Evolutionary conservation across 2,329 filamentous ascomycete species (phyloP).

Genomic region (Aspergillus melleus): DNA sequence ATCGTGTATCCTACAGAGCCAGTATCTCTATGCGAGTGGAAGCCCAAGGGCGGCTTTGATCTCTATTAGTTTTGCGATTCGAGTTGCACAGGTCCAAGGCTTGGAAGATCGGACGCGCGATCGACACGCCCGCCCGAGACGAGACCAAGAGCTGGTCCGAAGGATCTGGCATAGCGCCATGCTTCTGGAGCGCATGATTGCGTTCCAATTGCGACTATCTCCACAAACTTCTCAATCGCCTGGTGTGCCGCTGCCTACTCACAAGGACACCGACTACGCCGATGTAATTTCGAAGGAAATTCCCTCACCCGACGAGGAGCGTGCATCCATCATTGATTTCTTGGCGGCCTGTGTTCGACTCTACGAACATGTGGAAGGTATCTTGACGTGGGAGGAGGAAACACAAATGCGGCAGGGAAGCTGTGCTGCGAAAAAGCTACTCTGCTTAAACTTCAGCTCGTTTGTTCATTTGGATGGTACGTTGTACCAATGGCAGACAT

Average conservation of each 20-base stretch:
- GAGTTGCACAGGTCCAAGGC: slow-evolving; percentile 20
- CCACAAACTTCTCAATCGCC: slow-evolving; percentile 19
- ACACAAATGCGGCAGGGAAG: slow-evolving; percentile 13
- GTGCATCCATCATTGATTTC: slow-evolving; percentile 27
- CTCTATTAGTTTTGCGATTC: slow-evolving; percentile 22
- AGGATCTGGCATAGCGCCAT: slow-evolving; percentile 29
- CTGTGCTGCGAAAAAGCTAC: slow-evolving; percentile 22
- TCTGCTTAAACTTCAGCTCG: slow-evolving; percentile 17
- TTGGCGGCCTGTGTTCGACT: slow-evolving; percentile 21
- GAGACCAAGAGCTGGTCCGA: slow-evolving; percentile 20
- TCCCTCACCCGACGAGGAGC: slow-evolving; percentile 9
- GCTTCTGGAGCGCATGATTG: slow-evolving; percentile 25
- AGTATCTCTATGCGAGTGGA: slow-evolving; percentile 25
- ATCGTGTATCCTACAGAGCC: slow-evolving; percentile 21
- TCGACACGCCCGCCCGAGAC: slow-evolving; percentile 14
- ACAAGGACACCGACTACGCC: slow-evolving; percentile 27
- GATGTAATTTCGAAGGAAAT: slow-evolving; percentile 18
- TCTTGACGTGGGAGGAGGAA: slow-evolving; percentile 22
- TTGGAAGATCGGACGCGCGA: slow-evolving; percentile 19
- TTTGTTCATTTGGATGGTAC: slow-evolving; percentile 20
- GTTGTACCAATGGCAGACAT: slow-evolving; percentile 24
- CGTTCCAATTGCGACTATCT: slow-evolving; percentile 21
- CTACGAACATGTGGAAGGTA: slow-evolving; percentile 23
- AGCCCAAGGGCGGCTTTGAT: slow-evolving; percentile 23
- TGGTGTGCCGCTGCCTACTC: slow-evolving; percentile 22